phyloP scores from a whole-genome alignment of 345 rosid species.

The Lepidium africanum region DNA sequence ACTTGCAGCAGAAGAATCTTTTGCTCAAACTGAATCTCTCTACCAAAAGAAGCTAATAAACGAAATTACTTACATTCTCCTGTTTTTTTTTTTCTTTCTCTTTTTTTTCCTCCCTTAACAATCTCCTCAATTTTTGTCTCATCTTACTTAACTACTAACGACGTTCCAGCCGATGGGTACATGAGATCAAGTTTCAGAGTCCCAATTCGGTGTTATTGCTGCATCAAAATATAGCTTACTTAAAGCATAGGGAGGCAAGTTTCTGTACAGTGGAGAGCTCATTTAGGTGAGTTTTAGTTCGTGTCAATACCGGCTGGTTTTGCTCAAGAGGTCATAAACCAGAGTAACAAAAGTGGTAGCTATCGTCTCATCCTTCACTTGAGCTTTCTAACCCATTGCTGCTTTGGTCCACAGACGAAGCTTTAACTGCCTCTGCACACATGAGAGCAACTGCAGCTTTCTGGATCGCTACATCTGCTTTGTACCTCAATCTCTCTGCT shows the following conservation, averaged over 20 bases:
- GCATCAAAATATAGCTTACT: conserved; percentile 29
- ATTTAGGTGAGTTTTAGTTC: neutral
- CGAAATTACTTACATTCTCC: conserved; percentile 47
- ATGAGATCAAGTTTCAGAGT: conserved; percentile 25
- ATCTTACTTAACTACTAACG: conserved; percentile 21
- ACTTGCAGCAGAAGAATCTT: conserved; percentile 3
- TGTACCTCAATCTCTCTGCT: conserved; percentile 66
- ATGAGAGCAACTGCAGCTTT: conserved; percentile 81
- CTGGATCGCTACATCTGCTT: conserved; percentile 84
- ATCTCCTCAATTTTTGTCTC: conserved; percentile 9
- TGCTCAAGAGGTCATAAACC: conserved; percentile 5
- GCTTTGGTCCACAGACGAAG: conserved; percentile 38
- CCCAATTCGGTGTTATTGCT: conserved; percentile 22
- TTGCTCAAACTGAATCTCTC: conserved; percentile 13
- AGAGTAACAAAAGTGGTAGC: conserved; percentile 2
- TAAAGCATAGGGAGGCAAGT: neutral
- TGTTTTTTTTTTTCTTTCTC: neutral
- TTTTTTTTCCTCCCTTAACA: neutral
- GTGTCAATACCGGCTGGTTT: conserved; percentile 4
- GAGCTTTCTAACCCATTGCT: conserved; percentile 6
- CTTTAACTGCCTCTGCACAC: conserved; percentile 82
- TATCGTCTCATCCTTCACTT: conserved; percentile 16
- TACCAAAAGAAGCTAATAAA: conserved; percentile 18
- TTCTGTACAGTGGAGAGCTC: conserved; percentile 24
- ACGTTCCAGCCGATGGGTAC: conserved; percentile 27